A percentile compares a stretch with the other conserved stretches of the same genome.
phyloP scores from a whole-genome alignment of 768 basidiomycete genomes.

The Lyophyllum semitale region DNA sequence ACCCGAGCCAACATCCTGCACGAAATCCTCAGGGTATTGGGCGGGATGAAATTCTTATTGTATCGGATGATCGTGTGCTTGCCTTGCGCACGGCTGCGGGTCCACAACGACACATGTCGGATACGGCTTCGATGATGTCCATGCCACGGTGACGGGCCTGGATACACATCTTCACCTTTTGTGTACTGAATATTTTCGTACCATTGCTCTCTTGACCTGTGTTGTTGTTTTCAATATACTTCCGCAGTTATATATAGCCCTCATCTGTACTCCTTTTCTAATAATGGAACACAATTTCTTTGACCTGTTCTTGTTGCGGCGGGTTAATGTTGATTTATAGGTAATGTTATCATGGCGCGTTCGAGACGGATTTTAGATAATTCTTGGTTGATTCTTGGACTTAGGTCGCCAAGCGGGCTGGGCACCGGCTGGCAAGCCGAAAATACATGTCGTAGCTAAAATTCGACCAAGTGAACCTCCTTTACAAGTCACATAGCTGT shows the following conservation, averaged over 20 bases:
- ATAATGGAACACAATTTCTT: constrained; percentile 7
- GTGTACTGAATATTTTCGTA: constrained; percentile 14
- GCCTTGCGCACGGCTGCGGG: constrained; percentile 57
- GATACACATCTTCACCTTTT: background rate
- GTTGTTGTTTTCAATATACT: constrained; percentile 6
- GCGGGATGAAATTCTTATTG: constrained; percentile 86
- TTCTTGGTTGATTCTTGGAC: background rate
- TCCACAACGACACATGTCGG: constrained; percentile 40
- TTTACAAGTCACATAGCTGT: no score
- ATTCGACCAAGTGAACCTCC: no score
- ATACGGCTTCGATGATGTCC: constrained; percentile 46
- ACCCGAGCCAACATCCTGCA: constrained; percentile 38
- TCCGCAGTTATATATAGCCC: constrained; percentile 6
- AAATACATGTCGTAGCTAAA: no score
- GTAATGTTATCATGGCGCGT: no score
- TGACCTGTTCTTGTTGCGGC: background rate
- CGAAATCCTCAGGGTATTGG: constrained; percentile 52
- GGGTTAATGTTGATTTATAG: no score
- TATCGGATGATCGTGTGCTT: constrained; percentile 86
- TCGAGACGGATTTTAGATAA: background rate
- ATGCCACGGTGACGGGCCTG: constrained; percentile 33
- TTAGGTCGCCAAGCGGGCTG: background rate
- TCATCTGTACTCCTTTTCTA: constrained; percentile 10
- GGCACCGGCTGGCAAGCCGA: background rate
- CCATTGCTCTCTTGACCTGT: constrained; percentile 5